phyloP scores from a whole-genome alignment of 257 asterid genomes.

The Solanum raphanifolium region DNA sequence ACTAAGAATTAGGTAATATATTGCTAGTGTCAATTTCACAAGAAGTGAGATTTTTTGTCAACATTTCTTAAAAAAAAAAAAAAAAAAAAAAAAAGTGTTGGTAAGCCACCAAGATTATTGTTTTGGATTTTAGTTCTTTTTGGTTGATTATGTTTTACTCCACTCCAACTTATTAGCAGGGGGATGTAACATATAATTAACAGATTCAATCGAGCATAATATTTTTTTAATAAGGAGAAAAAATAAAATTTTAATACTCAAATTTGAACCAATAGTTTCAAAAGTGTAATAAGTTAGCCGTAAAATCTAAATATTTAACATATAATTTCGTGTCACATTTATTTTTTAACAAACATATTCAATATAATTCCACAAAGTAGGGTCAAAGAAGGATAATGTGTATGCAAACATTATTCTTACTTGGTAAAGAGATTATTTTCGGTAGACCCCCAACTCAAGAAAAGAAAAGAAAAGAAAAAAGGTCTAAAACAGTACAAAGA shows the following conservation, averaged over 20 bases:
- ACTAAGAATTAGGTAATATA: conserved; percentile 12
- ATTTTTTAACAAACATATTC: not conserved
- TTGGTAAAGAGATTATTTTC: not conserved
- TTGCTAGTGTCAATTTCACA: not conserved
- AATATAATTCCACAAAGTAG: too few relatives aligned
- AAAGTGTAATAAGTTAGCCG: not conserved
- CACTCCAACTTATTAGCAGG: not conserved
- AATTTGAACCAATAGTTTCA: too few relatives aligned
- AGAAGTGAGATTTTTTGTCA: not conserved
- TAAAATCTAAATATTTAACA: not conserved
- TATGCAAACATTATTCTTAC: too few relatives aligned
- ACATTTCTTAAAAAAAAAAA: not conserved
- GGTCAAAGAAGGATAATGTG: too few relatives aligned
- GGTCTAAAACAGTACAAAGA: not conserved
- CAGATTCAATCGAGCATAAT: not conserved
- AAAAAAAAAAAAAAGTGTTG: not conserved
- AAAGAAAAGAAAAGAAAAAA: too few relatives aligned
- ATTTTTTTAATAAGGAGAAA: not conserved
- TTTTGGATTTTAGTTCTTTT: not conserved
- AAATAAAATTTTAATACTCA: not conserved
- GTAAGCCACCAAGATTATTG: not conserved
- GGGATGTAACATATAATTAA: not conserved
- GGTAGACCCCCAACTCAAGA: not conserved
- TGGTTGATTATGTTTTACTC: not conserved
- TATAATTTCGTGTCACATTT: not conserved